Evolutionary conservation across 805 yeast species (phyloP).

Genomic region (Metschnikowia bowlesiae): DNA sequence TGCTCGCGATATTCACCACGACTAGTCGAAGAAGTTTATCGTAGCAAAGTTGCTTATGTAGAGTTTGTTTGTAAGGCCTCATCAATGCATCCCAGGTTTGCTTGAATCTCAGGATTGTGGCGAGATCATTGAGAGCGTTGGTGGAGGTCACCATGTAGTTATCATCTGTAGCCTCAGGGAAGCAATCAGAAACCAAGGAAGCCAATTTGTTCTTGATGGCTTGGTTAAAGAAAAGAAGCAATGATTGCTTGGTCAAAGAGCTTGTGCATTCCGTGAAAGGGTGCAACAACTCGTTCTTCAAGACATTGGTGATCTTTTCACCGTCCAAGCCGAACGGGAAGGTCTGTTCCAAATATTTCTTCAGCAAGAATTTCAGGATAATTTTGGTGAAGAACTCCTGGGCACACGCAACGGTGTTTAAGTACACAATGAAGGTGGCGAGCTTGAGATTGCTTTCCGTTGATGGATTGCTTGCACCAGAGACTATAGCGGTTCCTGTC

Average conservation of each 20-base stretch:
- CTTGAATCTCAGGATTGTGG: constrained; percentile 46
- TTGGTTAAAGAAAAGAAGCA: constrained; percentile 46
- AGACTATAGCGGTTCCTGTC: constrained; percentile 20
- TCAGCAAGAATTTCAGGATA: constrained; percentile 36
- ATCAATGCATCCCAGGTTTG: constrained; percentile 61
- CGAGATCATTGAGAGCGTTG: constrained; percentile 24
- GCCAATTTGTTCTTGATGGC: constrained; percentile 42
- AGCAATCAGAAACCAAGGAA: constrained; percentile 41
- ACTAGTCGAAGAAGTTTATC: constrained; percentile 44
- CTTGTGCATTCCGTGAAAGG: constrained; percentile 27
- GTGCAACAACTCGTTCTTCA: constrained; percentile 29
- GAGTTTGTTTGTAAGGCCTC: constrained; percentile 57
- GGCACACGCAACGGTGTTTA: constrained; percentile 70
- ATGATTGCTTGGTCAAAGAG: constrained; percentile 32
- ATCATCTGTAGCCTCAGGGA: constrained; percentile 31
- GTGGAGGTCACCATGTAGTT: constrained; percentile 30
- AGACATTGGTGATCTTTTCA: constrained; percentile 28
- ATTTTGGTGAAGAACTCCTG: constrained; percentile 54
- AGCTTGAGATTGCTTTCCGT: constrained; percentile 45
- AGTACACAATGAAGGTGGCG: constrained; percentile 56
- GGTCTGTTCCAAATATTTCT: constrained; percentile 20
- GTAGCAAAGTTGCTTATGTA: constrained; percentile 50
- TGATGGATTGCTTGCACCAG: constrained; percentile 24
- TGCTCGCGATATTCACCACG: constrained; percentile 36
- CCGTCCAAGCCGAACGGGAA: constrained; percentile 38